These are phyloP conservation scores for Nakazawaea peltata DNA, from an alignment of 805 yeast species.

Conservation along the genomic window DNA sequence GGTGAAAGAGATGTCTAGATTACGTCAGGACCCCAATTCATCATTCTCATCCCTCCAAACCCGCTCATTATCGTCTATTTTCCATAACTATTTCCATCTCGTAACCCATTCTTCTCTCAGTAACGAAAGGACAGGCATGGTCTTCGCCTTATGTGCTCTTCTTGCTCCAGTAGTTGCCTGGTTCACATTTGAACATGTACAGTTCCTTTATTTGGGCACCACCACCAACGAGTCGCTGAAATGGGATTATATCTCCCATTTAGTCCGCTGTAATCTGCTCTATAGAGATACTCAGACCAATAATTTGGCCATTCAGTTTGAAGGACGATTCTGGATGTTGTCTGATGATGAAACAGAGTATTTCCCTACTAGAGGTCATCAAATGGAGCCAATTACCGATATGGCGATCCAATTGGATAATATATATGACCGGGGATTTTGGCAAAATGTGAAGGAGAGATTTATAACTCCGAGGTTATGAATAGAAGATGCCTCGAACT, in stretches of 20 bases:
- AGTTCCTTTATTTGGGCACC: constrained; percentile 45
- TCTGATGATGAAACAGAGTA: constrained; percentile 5
- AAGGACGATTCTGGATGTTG: constrained; percentile 1
- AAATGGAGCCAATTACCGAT: constrained; percentile 15
- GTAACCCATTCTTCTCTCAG: constrained; percentile 21
- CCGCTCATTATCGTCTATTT: too few relatives aligned
- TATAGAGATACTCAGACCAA: constrained; percentile 15
- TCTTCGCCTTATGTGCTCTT: constrained; percentile 30
- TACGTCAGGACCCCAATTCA: too few relatives aligned
- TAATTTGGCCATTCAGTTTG: constrained; percentile 15
- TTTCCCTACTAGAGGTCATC: constrained; percentile 4
- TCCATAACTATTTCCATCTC: constrained; percentile 10
- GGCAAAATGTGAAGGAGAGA: constrained; percentile 29
- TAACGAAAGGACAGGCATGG: constrained; percentile 32
- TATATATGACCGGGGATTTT: constrained; percentile 43
- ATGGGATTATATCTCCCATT: constrained; percentile 42
- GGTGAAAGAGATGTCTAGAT: background rate
- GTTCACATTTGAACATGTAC: constrained; percentile 33
- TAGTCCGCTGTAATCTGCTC: constrained; percentile 22
- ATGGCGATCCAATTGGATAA: constrained; percentile 24
- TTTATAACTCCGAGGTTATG: constrained; percentile 15
- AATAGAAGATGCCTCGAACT: background rate
- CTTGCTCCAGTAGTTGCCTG: constrained; percentile 27
- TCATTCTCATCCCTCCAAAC: too few relatives aligned
- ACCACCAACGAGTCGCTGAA: constrained; percentile 49